Conservation (phyloP, 257 asterid species). For the Rauvolfia tetraphylla region DNA sequence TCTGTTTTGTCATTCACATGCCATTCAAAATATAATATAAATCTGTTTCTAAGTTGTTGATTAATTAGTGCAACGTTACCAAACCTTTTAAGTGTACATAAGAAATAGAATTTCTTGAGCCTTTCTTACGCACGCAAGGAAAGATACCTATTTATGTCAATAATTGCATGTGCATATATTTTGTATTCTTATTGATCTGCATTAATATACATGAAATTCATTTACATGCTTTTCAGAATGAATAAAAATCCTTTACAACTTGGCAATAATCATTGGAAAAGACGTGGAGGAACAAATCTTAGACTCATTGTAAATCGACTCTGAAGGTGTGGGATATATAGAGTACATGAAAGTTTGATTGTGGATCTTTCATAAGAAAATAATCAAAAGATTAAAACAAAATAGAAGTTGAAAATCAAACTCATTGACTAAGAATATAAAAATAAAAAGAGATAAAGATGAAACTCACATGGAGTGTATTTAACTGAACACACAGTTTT, state of each 20-base stretch:
- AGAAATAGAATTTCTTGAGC: background rate
- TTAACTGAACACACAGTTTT: conserved; percentile 78
- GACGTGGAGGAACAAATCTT: background rate
- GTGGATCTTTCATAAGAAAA: background rate
- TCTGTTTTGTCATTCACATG: background rate
- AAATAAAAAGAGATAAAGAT: conserved; percentile 5
- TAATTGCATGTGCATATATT: background rate
- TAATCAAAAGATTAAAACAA: background rate
- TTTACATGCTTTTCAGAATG: background rate
- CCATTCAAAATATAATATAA: background rate
- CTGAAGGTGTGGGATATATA: background rate
- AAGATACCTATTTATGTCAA: background rate
- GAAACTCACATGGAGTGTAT: conserved; percentile 88
- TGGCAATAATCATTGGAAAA: background rate
- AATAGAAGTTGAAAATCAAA: background rate
- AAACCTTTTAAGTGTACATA: background rate
- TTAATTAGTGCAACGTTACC: background rate
- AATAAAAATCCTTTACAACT: background rate
- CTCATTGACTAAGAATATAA: background rate
- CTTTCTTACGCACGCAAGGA: background rate
- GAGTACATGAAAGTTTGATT: background rate
- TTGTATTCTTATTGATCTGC: background rate
- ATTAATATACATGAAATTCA: background rate
- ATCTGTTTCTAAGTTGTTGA: no score
- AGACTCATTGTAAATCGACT: background rate